Base-by-base conservation (phyloP, 768 basidiomycete species). In the Tremella fuciformis region DNA sequence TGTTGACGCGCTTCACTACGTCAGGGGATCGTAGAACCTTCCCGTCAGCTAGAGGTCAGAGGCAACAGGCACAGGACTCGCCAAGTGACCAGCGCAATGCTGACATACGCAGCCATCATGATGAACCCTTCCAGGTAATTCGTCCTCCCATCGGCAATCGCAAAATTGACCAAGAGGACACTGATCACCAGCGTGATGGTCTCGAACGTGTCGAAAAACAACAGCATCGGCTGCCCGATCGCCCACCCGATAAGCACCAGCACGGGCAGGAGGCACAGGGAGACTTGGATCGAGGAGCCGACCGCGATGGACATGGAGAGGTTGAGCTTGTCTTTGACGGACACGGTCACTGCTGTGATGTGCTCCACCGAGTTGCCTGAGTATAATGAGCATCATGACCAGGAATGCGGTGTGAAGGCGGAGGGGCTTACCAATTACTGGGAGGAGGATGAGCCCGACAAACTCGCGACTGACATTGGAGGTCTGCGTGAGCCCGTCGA, bases 321-420 rank as follows among this genome's bases (percentile, higher is more conserved):
- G 42, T 88, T 88, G 22, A 94, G 78, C 74, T 93, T 91, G 77
- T 79, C 78, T 76, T 93, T 93, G 61, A 90, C 87, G 0, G 92
- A 89, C 7, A 92, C 91, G 1, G 87, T 87, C 37, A 96, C 89
- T 8, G 92, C 91, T 1, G 91, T 94, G 39, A 86, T 86, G 71
- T 93, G 91, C 70, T 96, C 92, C 80, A 73, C 74, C 8, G 71
- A 67, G 56, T 73, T 73, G 57, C 61, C 29, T 34, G 11, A 11
- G 29, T 6, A 11, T 34, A n/a, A n/a, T n/a, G n/a, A n/a, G n/a
- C n/a, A n/a, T n/a, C n/a, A n/a, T n/a, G n/a, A n/a, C n/a, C 6
- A 34, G 29, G 29, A 34, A 34, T 4, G 29, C 4, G 29, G 29
- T 34, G 29, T 34, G 4, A 11, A 34, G 4, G 11, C 4, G 29